Base-by-base conservation (phyloP, 2,329 filamentous ascomycete genomes). In the Pezicula neosporulosa region DNA sequence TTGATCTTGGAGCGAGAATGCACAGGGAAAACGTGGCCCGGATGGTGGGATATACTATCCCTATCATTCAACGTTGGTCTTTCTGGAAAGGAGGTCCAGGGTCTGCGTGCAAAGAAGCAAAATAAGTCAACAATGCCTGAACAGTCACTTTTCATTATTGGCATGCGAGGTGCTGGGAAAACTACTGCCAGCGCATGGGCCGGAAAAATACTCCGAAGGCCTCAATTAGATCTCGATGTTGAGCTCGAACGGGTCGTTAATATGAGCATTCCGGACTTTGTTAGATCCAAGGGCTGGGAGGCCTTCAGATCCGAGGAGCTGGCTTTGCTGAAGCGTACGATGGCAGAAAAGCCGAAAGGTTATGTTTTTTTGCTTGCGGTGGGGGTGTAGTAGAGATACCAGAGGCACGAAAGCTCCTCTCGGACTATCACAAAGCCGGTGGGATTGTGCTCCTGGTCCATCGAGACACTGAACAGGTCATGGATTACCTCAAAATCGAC, bases 111-210 rank as follows among this genome's bases (percentile, higher is more conserved):
- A 10, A 71, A 69, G 28, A 60, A 65, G 12, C 58, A 64, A 48
- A 68, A 68, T 52, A 74, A 71, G 55, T 68, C 61, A 46, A 68
- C 60, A 2, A 48, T 66, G 28, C 58, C 66, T 30, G 70, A 82
- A 60, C 80, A 81, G 44, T 96, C 92, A 0, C 86, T 97, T 47
- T 91, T 97, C 71, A 86, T 99, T 54, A 93, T 99, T 59, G 94
- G 94, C 9, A 99, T 99, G 94, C 85, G 94, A 58, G 94, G 94
- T 51, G 94, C 92, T 38, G 94, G 94, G 24, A 99, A 99, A 74
- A 97, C 94, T 0, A 99, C 94, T 0, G 87, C 89, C 35, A 94
- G 94, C 48, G 81, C 82, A 13, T 96, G 92, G 90, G 86, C 94
- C 63, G 85, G 88, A 1, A 81, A 81, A 54, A 80, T 87, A 27